These are phyloP conservation scores for Triticum monococcum DNA, from an alignment of 176 grass and related monocot species.

Conservation along the genomic window DNA sequence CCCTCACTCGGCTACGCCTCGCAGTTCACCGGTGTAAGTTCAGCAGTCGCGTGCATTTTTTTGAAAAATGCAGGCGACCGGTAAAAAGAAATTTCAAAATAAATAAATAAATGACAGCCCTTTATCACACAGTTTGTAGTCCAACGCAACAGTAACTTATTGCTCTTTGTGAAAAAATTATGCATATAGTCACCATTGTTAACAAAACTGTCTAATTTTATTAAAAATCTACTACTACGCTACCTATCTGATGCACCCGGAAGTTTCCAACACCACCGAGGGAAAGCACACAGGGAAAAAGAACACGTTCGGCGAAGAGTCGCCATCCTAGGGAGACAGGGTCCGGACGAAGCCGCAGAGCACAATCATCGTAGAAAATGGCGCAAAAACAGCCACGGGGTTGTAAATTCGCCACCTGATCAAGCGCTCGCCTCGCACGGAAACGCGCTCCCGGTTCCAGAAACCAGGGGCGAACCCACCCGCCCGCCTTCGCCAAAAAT, in stretches of 20 bases:
- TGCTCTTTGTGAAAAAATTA: neutral
- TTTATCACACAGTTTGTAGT: neutral
- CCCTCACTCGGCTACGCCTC: neutral
- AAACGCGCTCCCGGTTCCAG: neutral
- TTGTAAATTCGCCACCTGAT: neutral
- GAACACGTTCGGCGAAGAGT: neutral
- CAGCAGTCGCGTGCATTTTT: neutral
- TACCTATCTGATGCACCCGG: neutral
- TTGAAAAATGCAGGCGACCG: neutral
- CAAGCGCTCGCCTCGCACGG: neutral
- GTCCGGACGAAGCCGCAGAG: neutral
- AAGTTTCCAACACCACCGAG: neutral
- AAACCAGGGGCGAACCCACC: neutral
- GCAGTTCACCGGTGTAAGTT: neutral
- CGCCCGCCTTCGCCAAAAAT: neutral
- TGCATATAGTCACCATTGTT: neutral
- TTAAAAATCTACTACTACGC: neutral
- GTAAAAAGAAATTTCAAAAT: neutral
- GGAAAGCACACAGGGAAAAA: neutral
- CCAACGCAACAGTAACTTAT: neutral
- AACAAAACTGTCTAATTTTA: neutral
- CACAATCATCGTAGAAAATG: neutral
- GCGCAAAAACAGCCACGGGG: neutral
- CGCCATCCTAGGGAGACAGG: neutral
- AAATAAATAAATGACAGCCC: neutral